These are phyloP conservation scores for Fusarium napiforme DNA, from an alignment of 2,329 filamentous ascomycete genomes.

Conservation along the genomic window DNA sequence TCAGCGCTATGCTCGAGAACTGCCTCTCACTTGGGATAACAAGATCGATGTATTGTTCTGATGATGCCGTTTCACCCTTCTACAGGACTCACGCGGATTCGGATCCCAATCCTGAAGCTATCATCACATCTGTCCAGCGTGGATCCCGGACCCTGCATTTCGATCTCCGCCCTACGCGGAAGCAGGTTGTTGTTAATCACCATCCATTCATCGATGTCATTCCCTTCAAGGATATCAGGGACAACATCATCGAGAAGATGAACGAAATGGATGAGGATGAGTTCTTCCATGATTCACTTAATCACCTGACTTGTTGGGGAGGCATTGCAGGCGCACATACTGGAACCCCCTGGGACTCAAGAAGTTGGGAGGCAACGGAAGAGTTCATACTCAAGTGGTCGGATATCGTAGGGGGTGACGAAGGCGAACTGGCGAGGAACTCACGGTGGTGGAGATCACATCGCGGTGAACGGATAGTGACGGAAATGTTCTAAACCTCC, in stretches of 20 bases:
- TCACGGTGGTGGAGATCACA: constrained; percentile 46
- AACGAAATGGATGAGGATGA: constrained; percentile 43
- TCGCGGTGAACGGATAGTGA: constrained; percentile 41
- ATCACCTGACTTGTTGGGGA: constrained; percentile 47
- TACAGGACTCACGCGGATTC: constrained; percentile 29
- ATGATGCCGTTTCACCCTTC: constrained; percentile 42
- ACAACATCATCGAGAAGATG: constrained; percentile 41
- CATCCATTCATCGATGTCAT: constrained; percentile 45
- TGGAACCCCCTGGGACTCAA: constrained; percentile 45
- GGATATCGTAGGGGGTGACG: constrained; percentile 43
- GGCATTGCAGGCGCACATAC: constrained; percentile 39
- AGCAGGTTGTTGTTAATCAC: constrained; percentile 39
- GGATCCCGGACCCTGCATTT: constrained; percentile 38
- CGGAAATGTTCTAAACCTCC: constrained; percentile 28
- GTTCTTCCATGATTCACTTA: constrained; percentile 46
- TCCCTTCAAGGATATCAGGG: constrained; percentile 43
- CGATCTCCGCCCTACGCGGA: constrained; percentile 43
- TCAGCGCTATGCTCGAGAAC: constrained; percentile 42
- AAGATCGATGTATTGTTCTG: constrained; percentile 39
- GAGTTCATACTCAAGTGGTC: constrained; percentile 46
- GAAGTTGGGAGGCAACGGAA: constrained; percentile 47
- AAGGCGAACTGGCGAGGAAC: constrained; percentile 45
- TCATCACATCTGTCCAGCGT: constrained; percentile 37
- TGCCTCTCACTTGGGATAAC: constrained; percentile 43
- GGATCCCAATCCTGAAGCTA: constrained; percentile 17